Conservation (phyloP, 2,329 filamentous ascomycete genomes). For the Cladophialophora psammophila region DNA sequence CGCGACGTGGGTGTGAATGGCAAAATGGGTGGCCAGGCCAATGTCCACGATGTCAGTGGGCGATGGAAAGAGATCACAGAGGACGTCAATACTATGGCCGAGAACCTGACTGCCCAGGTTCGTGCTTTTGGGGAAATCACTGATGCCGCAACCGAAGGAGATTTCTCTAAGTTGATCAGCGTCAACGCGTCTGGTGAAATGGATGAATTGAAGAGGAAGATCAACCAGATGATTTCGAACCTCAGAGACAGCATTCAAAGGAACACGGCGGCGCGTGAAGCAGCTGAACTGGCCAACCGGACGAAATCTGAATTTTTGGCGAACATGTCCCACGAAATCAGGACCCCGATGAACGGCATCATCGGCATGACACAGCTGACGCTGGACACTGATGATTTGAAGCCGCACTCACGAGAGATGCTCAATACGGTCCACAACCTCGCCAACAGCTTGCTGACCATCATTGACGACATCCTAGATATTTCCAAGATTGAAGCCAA, state of each 20-base stretch:
- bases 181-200: slow-evolving; percentile 98
- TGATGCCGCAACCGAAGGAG: slow-evolving; percentile 94
- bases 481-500: slow-evolving; percentile 87
- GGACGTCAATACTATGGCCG: slow-evolving; percentile 92
- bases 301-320: slow-evolving; percentile 98
- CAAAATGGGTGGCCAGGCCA: slow-evolving; percentile 97
- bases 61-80: slow-evolving; percentile 99
- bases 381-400: slow-evolving; percentile 91
- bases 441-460: slow-evolving; percentile 93
- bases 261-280: slow-evolving; percentile 94
- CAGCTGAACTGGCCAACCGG: slow-evolving; percentile 94
- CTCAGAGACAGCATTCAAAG: slow-evolving; percentile 94
- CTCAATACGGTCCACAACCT: slow-evolving; percentile 97
- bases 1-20: slow-evolving; percentile 97
- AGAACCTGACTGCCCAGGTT: slow-evolving; percentile 91
- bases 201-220: slow-evolving; percentile 98
- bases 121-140: slow-evolving; percentile 98
- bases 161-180: slow-evolving; percentile 95
- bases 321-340: slow-evolving; percentile 98
- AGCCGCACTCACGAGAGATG: slow-evolving; percentile 96
- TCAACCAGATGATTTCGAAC: slow-evolving; percentile 99
- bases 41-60: slow-evolving; percentile 89
- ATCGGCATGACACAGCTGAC: slow-evolving; percentile 98
- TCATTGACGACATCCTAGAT: slow-evolving; percentile 82
- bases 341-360: slow-evolving; percentile 97